Evolutionary conservation across 768 basidiomycete genomes (phyloP).

Genomic region (Tricholomella constricta): DNA sequence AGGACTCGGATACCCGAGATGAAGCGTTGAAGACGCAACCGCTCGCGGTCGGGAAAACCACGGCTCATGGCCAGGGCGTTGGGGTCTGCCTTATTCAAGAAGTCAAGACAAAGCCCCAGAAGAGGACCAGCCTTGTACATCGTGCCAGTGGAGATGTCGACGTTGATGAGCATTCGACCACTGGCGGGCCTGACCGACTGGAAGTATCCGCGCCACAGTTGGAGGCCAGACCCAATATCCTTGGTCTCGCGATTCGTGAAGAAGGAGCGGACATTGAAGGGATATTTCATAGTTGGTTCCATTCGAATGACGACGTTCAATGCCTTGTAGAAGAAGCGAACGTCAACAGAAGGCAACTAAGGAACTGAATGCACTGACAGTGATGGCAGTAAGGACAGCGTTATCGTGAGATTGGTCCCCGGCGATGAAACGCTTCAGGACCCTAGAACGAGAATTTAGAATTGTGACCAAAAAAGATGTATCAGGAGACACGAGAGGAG

Average conservation of each 20-base stretch:
- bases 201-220: slow-evolving; percentile 75
- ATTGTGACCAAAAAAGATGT: background rate
- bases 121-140: slow-evolving; percentile 69
- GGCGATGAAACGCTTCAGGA: slow-evolving; percentile 56
- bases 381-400: slow-evolving; percentile 63
- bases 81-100: slow-evolving; percentile 37
- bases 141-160: slow-evolving; percentile 71
- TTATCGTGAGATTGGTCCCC: slow-evolving; percentile 69
- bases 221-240: slow-evolving; percentile 50
- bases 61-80: slow-evolving; percentile 41
- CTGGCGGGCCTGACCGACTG: slow-evolving; percentile 69
- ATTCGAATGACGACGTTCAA: slow-evolving; percentile 73
- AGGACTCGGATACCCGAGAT: slow-evolving; percentile 52
- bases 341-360: background rate
- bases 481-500: background rate
- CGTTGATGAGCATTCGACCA: slow-evolving; percentile 60
- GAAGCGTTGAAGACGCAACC: slow-evolving; percentile 57
- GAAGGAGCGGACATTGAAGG: slow-evolving; percentile 74
- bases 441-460: slow-evolving; percentile 37
- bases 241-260: slow-evolving; percentile 61
- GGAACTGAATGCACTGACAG: slow-evolving; percentile 35
- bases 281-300: slow-evolving; percentile 65
- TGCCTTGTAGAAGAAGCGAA: slow-evolving; percentile 39
- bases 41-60: slow-evolving; percentile 56
- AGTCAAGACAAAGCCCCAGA: slow-evolving; percentile 53